These are phyloP conservation scores for Geopyxis carbonaria DNA, from an alignment of 495 filamentous ascomycete species.

Conservation along the genomic window DNA sequence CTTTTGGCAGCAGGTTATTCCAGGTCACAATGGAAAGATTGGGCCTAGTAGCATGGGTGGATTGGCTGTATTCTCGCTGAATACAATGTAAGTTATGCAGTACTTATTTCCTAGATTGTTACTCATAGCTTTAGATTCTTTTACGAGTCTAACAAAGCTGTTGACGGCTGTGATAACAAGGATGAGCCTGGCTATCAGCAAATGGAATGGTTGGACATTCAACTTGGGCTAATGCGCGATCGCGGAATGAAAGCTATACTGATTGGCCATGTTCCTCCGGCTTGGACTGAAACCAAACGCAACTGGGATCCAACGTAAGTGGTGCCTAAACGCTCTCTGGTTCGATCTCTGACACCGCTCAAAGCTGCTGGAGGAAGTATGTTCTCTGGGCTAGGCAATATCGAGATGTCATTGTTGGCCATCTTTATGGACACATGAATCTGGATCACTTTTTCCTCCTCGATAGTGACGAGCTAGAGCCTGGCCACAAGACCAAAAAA, in stretches of 20 bases:
- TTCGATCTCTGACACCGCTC: neutral
- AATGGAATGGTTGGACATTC: slow-evolving; percentile 90
- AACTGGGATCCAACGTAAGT: slow-evolving; percentile 57
- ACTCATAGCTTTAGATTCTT: slow-evolving; percentile 44
- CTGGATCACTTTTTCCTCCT: slow-evolving; percentile 94
- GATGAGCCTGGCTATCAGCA: slow-evolving; percentile 81
- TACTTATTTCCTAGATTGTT: slow-evolving; percentile 5
- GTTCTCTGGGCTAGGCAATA: slow-evolving; percentile 77
- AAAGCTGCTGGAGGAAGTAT: slow-evolving; percentile 90
- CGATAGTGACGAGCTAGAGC: slow-evolving; percentile 59
- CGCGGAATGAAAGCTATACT: slow-evolving; percentile 89
- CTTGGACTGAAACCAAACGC: slow-evolving; percentile 61
- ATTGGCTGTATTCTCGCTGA: slow-evolving; percentile 84
- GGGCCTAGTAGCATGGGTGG: slow-evolving; percentile 18
- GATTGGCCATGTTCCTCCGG: slow-evolving; percentile 85
- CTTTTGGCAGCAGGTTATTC: slow-evolving; percentile 87
- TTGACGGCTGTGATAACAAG: slow-evolving; percentile 66
- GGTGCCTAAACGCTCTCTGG: neutral
- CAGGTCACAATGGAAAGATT: slow-evolving; percentile 35
- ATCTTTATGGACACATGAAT: slow-evolving; percentile 88
- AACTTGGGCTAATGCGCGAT: slow-evolving; percentile 63
- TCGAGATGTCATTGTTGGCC: slow-evolving; percentile 68
- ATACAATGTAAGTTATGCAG: slow-evolving; percentile 44
- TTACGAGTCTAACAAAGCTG: slow-evolving; percentile 75
- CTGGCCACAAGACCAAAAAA: slow-evolving; percentile 28